These are phyloP conservation scores for Elongisporangium prolatum DNA, from an alignment of 352 stramenopile genomes.

Conservation along the genomic window DNA sequence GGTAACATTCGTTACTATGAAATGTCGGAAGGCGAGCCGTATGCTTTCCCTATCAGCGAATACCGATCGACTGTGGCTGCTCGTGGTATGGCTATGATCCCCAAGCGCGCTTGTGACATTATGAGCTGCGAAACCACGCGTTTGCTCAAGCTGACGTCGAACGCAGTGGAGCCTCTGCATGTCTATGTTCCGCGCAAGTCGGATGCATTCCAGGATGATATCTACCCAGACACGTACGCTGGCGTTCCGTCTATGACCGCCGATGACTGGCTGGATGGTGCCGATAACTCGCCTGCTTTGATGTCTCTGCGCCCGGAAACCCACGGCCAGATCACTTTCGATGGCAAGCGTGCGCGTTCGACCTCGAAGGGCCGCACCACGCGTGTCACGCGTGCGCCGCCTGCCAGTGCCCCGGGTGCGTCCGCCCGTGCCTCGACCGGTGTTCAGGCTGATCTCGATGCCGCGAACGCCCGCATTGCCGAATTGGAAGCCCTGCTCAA, in stretches of 20 bases:
- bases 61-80: slow-evolving; percentile 95
- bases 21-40: slow-evolving; percentile 94
- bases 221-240: slow-evolving; percentile 97
- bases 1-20: slow-evolving; percentile 99
- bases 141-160: slow-evolving; percentile 94
- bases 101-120: slow-evolving; percentile 98
- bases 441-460: slow-evolving; percentile 68
- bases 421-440: slow-evolving; percentile 15
- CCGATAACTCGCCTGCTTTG: slow-evolving; percentile 90
- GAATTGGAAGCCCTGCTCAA: slow-evolving; percentile 79
- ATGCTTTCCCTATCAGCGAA: slow-evolving; percentile 90
- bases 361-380: slow-evolving; percentile 42
- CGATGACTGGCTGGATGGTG: slow-evolving; percentile 95
- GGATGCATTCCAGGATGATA: slow-evolving; percentile 99
- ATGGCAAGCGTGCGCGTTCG: slow-evolving; percentile 71
- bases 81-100: slow-evolving; percentile 98
- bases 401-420: slow-evolving; percentile 12
- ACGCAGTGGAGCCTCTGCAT: slow-evolving; percentile 96
- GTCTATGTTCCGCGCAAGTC: slow-evolving; percentile 97
- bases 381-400: slow-evolving; percentile 36
- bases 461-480: slow-evolving; percentile 79
- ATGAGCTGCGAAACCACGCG: slow-evolving; percentile 97
- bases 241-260: slow-evolving; percentile 92
- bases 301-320: slow-evolving; percentile 92
- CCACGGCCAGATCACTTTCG: slow-evolving; percentile 83